Percentiles rank a stretch among this genome's conserved stretches.
Conservation (phyloP, 1,284 basidiomycete species). For the Chondrostereum purpureum region DNA sequence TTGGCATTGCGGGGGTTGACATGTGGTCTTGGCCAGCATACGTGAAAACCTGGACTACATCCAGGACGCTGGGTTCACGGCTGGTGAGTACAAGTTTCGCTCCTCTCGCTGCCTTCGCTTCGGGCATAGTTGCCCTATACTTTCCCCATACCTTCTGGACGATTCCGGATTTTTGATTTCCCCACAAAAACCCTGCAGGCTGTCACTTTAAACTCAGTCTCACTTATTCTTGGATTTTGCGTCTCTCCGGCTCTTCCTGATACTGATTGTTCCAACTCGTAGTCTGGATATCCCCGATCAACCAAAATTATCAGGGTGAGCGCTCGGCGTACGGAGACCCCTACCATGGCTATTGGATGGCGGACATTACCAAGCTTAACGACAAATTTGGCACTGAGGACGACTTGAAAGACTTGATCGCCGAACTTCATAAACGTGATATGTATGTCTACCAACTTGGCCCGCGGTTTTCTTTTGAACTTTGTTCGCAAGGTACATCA, state of each 20-base stretch:
- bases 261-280: constrained; percentile 3
- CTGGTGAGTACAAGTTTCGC: constrained; percentile 55
- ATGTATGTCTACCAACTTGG: constrained; percentile 38
- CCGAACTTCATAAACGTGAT: constrained; percentile 57
- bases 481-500: constrained; percentile 62
- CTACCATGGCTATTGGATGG: constrained; percentile 68
- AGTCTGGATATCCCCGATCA: constrained; percentile 65
- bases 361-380: constrained; percentile 61
- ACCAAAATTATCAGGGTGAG: constrained; percentile 63
- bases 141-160: too few species aligned
- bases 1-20: not conserved
- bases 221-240: too few species aligned
- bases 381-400: constrained; percentile 59
- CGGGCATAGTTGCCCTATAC: too few species aligned
- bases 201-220: too few species aligned
- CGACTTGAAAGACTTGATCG: constrained; percentile 61
- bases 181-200: too few species aligned
- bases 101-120: too few species aligned
- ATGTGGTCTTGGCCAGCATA: constrained; percentile 33
- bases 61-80: constrained; percentile 71
- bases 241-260: too few species aligned
- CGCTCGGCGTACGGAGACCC: constrained; percentile 59
- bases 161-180: too few species aligned
- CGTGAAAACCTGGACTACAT: constrained; percentile 73
- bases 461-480: too few species aligned